A percentile compares a stretch with the other conserved stretches of the same genome.
These are phyloP conservation scores for Coccomyxa subellipsoidea DNA, from an alignment of 163 green algal genomes.

Conservation along the genomic window DNA sequence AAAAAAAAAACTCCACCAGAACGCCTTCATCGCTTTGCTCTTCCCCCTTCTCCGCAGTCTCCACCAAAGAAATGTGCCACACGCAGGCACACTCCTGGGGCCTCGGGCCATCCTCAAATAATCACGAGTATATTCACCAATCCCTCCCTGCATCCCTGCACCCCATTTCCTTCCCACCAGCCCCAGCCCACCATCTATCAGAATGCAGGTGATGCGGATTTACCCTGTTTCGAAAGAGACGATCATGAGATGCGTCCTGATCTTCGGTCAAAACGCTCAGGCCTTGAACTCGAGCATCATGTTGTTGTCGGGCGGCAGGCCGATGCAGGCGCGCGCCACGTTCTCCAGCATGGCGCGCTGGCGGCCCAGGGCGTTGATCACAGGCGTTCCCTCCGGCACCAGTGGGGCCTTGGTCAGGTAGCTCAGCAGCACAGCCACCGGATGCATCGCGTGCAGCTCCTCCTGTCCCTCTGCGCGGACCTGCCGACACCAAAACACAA, in stretches of 20 bases:
- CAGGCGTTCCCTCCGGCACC: conserved; percentile 83
- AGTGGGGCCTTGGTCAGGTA: conserved; percentile 98
- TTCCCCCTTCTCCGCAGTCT: too few relatives aligned
- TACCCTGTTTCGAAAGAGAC: too few relatives aligned
- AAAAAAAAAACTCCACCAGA: too few relatives aligned
- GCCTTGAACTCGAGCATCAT: conserved; percentile 95
- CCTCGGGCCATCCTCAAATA: too few relatives aligned
- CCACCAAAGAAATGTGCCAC: too few relatives aligned
- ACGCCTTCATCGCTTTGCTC: too few relatives aligned
- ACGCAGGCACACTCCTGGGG: too few relatives aligned
- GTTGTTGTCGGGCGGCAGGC: conserved; percentile 94
- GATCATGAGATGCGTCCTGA: background rate
- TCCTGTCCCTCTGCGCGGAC: conserved; percentile 76
- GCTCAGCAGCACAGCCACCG: conserved; percentile 88
- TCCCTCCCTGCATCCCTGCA: too few relatives aligned
- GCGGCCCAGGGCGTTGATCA: conserved; percentile 96
- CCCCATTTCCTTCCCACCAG: too few relatives aligned
- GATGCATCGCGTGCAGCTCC: conserved; percentile 84
- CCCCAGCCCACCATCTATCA: too few relatives aligned
- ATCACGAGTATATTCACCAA: too few relatives aligned
- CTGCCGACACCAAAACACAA: conserved; percentile 8
- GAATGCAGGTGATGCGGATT: too few relatives aligned
- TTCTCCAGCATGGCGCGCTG: conserved; percentile 99
- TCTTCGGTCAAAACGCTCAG: background rate
- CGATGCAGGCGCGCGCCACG: conserved; percentile 91